Evolutionary conservation across 768 basidiomycete genomes (phyloP), one percentile per base, ranked within the genome.

Genomic region (Lactarius akahatsu): DNA sequence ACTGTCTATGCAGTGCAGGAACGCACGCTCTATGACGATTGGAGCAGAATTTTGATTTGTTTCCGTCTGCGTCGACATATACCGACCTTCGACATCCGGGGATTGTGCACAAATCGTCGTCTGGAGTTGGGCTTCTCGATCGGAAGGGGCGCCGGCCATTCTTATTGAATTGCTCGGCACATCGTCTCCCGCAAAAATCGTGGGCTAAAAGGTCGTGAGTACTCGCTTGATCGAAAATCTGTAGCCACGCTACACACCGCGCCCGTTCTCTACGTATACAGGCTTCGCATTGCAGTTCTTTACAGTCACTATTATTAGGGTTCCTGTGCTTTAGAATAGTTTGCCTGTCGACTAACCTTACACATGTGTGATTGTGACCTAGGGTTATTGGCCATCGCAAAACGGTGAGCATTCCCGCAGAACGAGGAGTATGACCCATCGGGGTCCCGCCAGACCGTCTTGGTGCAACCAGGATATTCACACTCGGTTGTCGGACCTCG

Each of bases 351-450:
- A 58, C 71, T n/a, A n/a, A 67, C 71, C 71, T 72, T 64, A 61
- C 71, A 72, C 30, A 54, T 57, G 40, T n/a, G 41, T 23, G 41
- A 40, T 15, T 18, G 57, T 9, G 60, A 59, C 13, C 50, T 50
- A 3, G 59, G 57, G 30, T 62, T 57, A 20, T 28, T 55, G 15
- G 57, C 63, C 61, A 72, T 70, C 2, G 71, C 71, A 10, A 63
- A 34, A n/a, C 69, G 61, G 43, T 72, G 71, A 10, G 62, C 50
- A 26, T 61, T 72, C 18, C 71, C 66, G 45, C 71, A 72, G 58
- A 50, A 72, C 26, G 69, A 64, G 18, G 71, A 72, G 56, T 64
- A 72, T 20, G 71, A 72, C 23, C 71, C 71, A n/a, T 72, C 71
- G 13, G 71, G 71, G 45, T 70, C 71, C 40, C 38, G 23, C 69